A percentile compares a stretch with the other conserved stretches of the same genome.
Evolutionary conservation across 2,329 filamentous ascomycete species (phyloP).

Genomic region (Allantophomopsis cytisporea): DNA sequence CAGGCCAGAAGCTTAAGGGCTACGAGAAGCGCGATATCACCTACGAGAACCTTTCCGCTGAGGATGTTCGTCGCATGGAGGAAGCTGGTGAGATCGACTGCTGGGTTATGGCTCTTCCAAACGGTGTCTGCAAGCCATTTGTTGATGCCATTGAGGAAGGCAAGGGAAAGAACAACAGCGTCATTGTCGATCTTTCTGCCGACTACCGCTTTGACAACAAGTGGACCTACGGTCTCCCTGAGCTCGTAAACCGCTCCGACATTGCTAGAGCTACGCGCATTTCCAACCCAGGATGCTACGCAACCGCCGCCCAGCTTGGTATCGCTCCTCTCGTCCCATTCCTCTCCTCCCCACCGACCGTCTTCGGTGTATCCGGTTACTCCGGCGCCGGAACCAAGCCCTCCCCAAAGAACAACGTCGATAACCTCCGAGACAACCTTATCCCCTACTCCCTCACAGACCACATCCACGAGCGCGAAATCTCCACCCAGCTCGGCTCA

Average conservation of each 20-base stretch:
- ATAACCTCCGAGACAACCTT: constrained; percentile 72
- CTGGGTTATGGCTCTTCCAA: constrained; percentile 96
- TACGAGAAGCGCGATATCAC: constrained; percentile 86
- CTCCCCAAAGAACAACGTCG: constrained; percentile 82
- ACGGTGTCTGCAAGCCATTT: constrained; percentile 87
- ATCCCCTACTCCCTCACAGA: constrained; percentile 86
- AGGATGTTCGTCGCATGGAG: constrained; percentile 78
- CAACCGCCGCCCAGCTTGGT: constrained; percentile 81
- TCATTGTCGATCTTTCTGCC: constrained; percentile 90
- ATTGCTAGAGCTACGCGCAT: constrained; percentile 74
- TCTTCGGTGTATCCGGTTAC: constrained; percentile 90
- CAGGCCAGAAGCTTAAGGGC: constrained; percentile 73
- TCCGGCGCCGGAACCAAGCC: constrained; percentile 92
- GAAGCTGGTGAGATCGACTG: constrained; percentile 77
- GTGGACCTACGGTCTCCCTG: constrained; percentile 87
- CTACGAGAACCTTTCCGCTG: constrained; percentile 80
- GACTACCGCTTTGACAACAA: constrained; percentile 81
- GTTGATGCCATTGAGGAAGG: constrained; percentile 75
- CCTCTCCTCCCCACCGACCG: constrained; percentile 64
- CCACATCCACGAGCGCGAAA: constrained; percentile 91
- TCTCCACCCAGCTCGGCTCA: constrained; percentile 62
- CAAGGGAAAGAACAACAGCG: constrained; percentile 44
- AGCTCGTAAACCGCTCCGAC: constrained; percentile 63
- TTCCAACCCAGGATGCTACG: constrained; percentile 88
- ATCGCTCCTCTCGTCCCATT: constrained; percentile 69